These are phyloP conservation scores for Penicillium parvum DNA, from an alignment of 495 filamentous ascomycete species.

Conservation along the genomic window DNA sequence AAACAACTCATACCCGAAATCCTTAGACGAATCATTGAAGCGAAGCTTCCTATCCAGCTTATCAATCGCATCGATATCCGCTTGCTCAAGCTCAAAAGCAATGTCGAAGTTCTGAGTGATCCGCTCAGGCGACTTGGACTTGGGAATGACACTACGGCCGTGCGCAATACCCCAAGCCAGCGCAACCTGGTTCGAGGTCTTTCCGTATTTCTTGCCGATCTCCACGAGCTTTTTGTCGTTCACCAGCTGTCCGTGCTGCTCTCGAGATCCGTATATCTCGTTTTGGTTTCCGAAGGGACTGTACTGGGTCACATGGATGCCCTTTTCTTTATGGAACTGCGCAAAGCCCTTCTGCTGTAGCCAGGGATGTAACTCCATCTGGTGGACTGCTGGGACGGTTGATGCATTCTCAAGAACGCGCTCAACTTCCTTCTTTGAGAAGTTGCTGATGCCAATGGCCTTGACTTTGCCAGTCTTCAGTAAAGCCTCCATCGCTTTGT, in stretches of 20 bases:
- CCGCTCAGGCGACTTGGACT: constrained; percentile 52
- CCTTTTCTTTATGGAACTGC: constrained; percentile 50
- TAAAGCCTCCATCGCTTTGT: constrained; percentile 60
- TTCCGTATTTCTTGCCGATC: constrained; percentile 59
- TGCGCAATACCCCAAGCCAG: constrained; percentile 65
- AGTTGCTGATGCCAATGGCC: constrained; percentile 77
- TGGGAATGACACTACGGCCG: constrained; percentile 63
- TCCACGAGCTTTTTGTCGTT: constrained; percentile 57
- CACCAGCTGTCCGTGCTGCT: constrained; percentile 51
- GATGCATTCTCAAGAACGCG: constrained; percentile 54
- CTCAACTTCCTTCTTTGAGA: constrained; percentile 64
- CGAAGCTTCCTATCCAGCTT: constrained; percentile 52
- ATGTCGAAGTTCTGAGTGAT: constrained; percentile 56
- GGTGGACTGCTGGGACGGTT: constrained; percentile 59
- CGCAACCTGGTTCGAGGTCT: constrained; percentile 57
- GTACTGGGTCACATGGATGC: constrained; percentile 62
- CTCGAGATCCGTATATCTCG: constrained; percentile 49
- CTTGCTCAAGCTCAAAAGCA: constrained; percentile 51
- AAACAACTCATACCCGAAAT: constrained; percentile 58
- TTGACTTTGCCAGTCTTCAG: constrained; percentile 51
- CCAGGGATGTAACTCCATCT: constrained; percentile 60
- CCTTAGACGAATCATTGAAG: constrained; percentile 54
- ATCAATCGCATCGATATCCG: constrained; percentile 52
- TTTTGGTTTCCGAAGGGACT: constrained; percentile 72
- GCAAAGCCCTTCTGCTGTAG: constrained; percentile 57